phyloP scores from a whole-genome alignment of 2,329 filamentous ascomycete species.

The Kalaharituber pfeilii region DNA sequence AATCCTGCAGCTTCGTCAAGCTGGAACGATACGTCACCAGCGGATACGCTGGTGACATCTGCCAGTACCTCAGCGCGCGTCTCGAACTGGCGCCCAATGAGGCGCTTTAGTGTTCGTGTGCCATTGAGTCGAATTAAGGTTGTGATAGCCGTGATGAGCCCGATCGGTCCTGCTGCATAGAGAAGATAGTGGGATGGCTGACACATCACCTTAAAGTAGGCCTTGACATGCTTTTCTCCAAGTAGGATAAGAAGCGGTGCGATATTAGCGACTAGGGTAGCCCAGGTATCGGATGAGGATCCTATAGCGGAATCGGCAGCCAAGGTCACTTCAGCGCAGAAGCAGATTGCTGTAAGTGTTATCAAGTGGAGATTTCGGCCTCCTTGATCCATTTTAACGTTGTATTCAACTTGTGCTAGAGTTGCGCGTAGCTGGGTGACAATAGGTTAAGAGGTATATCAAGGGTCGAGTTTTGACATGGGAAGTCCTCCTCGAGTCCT shows the following conservation, averaged over 20 bases:
- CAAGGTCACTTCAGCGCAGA: not conserved
- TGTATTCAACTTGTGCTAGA: too few relatives aligned
- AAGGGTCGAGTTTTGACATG: too few relatives aligned
- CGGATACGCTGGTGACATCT: conserved; percentile 12
- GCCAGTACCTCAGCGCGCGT: conserved; percentile 7
- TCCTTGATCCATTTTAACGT: too few relatives aligned
- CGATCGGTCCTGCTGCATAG: conserved; percentile 12
- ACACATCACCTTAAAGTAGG: conserved; percentile 14
- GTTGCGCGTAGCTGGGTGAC: too few relatives aligned
- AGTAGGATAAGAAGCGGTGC: conserved; percentile 11
- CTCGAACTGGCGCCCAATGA: conserved; percentile 14
- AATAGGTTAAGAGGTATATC: too few relatives aligned
- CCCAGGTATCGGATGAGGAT: conserved; percentile 8
- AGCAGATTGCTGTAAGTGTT: too few relatives aligned
- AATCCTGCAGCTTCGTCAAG: conserved; percentile 4
- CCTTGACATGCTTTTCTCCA: conserved; percentile 15
- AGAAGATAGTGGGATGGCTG: conserved; percentile 10
- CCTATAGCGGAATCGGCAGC: not conserved
- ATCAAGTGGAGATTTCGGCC: too few relatives aligned
- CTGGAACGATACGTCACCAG: conserved; percentile 9
- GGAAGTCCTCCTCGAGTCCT: too few relatives aligned
- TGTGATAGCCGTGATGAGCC: conserved; percentile 11
- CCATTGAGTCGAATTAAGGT: conserved; percentile 11
- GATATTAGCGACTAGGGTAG: conserved; percentile 11
- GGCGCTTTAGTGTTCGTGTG: conserved; percentile 3